These are phyloP conservation scores for Exsudoporus frostii DNA, from an alignment of 768 basidiomycete genomes.

Conservation along the genomic window DNA sequence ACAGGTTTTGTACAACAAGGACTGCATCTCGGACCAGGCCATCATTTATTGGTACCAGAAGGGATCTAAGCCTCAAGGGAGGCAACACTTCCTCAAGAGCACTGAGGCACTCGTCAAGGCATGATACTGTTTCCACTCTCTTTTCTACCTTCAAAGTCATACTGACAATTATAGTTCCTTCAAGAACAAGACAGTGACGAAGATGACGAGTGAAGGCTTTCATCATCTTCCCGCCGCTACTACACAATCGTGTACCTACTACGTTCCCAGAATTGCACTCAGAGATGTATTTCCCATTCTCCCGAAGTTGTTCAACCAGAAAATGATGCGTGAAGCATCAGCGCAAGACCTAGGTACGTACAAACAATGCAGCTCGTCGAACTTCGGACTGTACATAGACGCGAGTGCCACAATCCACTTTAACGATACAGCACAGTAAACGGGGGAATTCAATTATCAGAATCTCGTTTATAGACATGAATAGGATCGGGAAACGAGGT, in stretches of 20 bases:
- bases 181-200: constrained; percentile 81
- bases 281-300: constrained; percentile 9
- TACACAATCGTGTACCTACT: constrained; percentile 17
- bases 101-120: constrained; percentile 90
- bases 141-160: constrained; percentile 6
- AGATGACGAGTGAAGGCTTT: constrained; percentile 37
- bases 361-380: not conserved
- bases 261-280: constrained; percentile 13
- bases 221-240: not conserved
- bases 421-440: constrained; percentile 2
- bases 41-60: constrained; percentile 99
- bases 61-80: constrained; percentile 92
- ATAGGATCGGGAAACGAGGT: not conserved
- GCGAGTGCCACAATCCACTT: not conserved
- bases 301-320: not conserved
- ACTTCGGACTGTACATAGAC: not conserved
- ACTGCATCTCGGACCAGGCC: constrained; percentile 92
- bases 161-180: constrained; percentile 71
- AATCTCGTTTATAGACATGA: not conserved
- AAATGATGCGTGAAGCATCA: not conserved
- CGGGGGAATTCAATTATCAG: not conserved
- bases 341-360: constrained; percentile 2
- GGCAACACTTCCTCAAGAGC: constrained; percentile 90
- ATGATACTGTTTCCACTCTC: constrained; percentile 5
- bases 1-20: constrained; percentile 92